Evolutionary conservation across 139 green algal species (phyloP).

Genomic region (Tetratostichococcus sp.): DNA sequence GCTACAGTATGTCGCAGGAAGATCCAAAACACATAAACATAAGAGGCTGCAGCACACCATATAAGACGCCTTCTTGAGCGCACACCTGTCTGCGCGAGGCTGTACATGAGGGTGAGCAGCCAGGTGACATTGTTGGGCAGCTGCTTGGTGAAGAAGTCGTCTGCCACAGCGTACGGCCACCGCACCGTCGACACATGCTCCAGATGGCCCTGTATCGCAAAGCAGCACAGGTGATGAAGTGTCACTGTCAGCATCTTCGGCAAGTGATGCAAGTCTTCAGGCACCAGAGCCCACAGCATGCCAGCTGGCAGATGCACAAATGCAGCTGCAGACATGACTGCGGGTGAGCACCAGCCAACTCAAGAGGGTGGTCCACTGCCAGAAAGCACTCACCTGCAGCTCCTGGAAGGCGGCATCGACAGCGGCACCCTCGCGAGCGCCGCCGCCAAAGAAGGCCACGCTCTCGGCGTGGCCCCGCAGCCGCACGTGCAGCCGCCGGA

Average conservation of each 20-base stretch:
- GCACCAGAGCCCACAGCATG: too few species aligned
- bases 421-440: conserved; percentile 35
- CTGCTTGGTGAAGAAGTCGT: conserved; percentile 80
- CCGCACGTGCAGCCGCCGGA: conserved; percentile 43
- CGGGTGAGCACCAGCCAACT: too few species aligned
- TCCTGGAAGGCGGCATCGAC: conserved; percentile 33
- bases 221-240: conserved; percentile 18
- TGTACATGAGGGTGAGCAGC: conserved; percentile 69
- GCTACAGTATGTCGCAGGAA: too few species aligned
- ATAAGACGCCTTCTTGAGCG: too few species aligned
- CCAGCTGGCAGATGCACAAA: too few species aligned
- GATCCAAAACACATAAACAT: background rate
- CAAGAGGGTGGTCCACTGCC: too few species aligned
- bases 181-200: conserved; percentile 16
- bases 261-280: too few species aligned
- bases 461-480: conserved; percentile 58
- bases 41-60: background rate
- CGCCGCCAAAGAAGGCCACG: conserved; percentile 69
- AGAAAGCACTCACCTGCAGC: background rate
- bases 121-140: conserved; percentile 78
- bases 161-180: conserved; percentile 63
- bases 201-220: conserved; percentile 27
- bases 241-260: too few species aligned
- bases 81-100: conserved; percentile 41
- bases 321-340: too few species aligned